A percentile compares a stretch with the other conserved stretches of the same genome.
Evolutionary conservation across 1,284 basidiomycete genomes (phyloP).

Genomic region (Cystobasidium slooffiae): DNA sequence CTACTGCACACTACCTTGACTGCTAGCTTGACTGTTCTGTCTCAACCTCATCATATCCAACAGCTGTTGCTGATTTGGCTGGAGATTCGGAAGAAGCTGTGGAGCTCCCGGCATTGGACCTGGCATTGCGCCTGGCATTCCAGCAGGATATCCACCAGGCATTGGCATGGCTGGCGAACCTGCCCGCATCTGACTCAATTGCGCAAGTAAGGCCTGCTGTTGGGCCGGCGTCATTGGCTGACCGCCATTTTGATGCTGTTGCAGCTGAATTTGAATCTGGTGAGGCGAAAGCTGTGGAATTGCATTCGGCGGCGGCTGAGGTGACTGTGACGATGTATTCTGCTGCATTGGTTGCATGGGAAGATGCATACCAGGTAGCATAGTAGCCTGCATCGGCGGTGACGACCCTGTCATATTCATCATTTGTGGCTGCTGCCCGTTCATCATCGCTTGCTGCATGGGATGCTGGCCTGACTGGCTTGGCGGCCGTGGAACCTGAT

Average conservation of each 20-base stretch:
- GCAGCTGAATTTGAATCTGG: constrained; percentile 34
- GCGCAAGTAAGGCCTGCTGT: constrained; percentile 41
- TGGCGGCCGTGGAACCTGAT: constrained; percentile 24
- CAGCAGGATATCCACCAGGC: constrained; percentile 37
- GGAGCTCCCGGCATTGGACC: constrained; percentile 3
- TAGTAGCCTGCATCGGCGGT: constrained; percentile 21
- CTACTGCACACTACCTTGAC: constrained; percentile 41
- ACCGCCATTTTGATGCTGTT: constrained; percentile 22
- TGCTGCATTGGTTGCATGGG: constrained; percentile 24
- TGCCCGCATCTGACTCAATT: constrained; percentile 29
- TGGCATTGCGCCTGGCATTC: not conserved
- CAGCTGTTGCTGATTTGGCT: constrained; percentile 37
- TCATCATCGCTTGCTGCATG: constrained; percentile 14
- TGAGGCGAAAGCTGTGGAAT: constrained; percentile 35
- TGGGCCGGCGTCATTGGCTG: constrained; percentile 35
- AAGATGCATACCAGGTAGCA: constrained; percentile 35
- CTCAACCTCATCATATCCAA: constrained; percentile 34
- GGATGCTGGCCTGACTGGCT: constrained; percentile 27
- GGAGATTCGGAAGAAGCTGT: constrained; percentile 19
- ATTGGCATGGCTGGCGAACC: constrained; percentile 37
- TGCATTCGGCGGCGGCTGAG: constrained; percentile 17
- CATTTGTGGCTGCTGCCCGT: constrained; percentile 12
- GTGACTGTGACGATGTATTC: constrained; percentile 33
- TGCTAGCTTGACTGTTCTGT: constrained; percentile 40
- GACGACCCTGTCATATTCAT: constrained; percentile 30